Conservation (phyloP, 768 basidiomycete genomes). For the Naganishia antarctica region DNA sequence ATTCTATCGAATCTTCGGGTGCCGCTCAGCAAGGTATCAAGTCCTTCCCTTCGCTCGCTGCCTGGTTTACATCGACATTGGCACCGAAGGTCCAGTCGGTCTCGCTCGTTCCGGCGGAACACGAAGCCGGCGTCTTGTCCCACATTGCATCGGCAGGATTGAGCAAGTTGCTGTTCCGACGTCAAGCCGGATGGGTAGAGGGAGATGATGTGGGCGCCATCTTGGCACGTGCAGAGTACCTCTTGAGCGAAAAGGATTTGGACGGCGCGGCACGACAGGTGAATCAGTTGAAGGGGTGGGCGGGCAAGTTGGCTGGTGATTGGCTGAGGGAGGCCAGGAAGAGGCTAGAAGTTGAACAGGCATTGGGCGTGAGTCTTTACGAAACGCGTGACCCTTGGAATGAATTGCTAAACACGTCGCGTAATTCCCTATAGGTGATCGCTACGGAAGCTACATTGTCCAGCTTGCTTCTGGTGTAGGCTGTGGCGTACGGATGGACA, state of each 20-base stretch:
- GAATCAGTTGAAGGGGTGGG: constrained; percentile 77
- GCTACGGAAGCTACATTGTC: constrained; percentile 77
- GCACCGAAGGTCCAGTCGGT: constrained; percentile 77
- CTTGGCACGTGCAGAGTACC: constrained; percentile 79
- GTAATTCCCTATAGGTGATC: constrained; percentile 60
- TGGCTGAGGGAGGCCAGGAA: constrained; percentile 87
- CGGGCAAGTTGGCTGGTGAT: constrained; percentile 58
- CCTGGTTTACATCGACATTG: constrained; percentile 84
- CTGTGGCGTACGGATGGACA: background rate
- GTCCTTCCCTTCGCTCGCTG: constrained; percentile 78
- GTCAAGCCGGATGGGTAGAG: constrained; percentile 66
- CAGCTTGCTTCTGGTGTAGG: constrained; percentile 39
- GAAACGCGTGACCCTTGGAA: background rate
- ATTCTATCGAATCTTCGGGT: constrained; percentile 51
- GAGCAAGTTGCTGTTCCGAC: constrained; percentile 67
- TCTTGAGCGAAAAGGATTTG: constrained; percentile 85
- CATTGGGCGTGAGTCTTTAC: constrained; percentile 73
- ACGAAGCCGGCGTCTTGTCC: constrained; percentile 79
- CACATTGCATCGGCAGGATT: constrained; percentile 76
- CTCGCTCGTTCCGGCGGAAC: constrained; percentile 79
- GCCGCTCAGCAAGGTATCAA: constrained; percentile 57
- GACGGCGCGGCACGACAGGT: constrained; percentile 81
- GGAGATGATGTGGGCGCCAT: constrained; percentile 83
- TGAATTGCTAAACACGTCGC: constrained; percentile 20
- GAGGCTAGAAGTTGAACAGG: constrained; percentile 85